These are phyloP conservation scores for Cercis canadensis DNA, from an alignment of 306 rosid species.

Conservation along the genomic window DNA sequence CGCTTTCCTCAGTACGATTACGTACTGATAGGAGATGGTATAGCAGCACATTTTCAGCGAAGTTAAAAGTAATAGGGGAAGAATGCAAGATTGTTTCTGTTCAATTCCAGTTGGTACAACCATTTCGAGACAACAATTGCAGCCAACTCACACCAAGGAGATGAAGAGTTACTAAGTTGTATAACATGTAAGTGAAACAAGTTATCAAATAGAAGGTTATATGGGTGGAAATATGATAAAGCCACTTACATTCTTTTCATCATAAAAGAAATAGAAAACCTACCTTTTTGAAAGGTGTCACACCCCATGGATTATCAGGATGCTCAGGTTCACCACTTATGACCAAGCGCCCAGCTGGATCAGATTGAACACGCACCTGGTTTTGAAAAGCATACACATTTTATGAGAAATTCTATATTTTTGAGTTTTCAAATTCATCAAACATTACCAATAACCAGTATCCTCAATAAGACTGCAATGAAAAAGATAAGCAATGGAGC, in stretches of 20 bases:
- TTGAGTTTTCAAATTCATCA: too few relatives aligned
- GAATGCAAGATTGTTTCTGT: conserved; percentile 4
- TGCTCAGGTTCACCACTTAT: conserved; percentile 97
- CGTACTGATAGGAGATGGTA: neutral
- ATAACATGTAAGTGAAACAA: neutral
- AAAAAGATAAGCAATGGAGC: conserved; percentile 6
- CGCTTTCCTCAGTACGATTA: neutral
- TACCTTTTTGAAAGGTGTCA: conserved; percentile 97
- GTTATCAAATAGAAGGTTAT: neutral
- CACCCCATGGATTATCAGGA: conserved; percentile 96
- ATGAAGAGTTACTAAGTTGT: neutral
- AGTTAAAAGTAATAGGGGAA: neutral
- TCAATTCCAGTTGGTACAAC: neutral
- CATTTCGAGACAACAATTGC: neutral
- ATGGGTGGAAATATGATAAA: conserved; percentile 6
- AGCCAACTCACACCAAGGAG: neutral
- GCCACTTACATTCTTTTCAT: conserved; percentile 11
- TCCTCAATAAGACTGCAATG: conserved; percentile 5
- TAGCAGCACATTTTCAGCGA: neutral
- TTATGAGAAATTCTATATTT: conserved; percentile 5
- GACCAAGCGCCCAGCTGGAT: conserved; percentile 92
- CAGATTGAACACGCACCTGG: conserved; percentile 98
- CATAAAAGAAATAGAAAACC: neutral
- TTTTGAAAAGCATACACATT: conserved; percentile 23
- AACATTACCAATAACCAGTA: neutral